These are phyloP conservation scores for Fusarium sp. DNA, from an alignment of 2,329 filamentous ascomycete species.

Conservation along the genomic window DNA sequence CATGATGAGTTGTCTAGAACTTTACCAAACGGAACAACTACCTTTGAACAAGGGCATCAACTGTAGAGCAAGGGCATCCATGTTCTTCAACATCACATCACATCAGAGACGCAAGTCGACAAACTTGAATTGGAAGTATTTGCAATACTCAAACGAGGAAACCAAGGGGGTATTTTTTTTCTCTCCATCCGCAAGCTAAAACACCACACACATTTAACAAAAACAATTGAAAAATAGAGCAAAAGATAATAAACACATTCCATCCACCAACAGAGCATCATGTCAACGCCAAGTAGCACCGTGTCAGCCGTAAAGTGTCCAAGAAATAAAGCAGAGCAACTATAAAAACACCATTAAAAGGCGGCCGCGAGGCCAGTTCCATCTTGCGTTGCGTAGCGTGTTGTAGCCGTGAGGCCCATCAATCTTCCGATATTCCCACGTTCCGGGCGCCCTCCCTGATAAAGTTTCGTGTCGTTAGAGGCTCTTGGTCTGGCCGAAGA, in stretches of 20 bases:
- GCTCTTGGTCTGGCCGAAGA: conserved; percentile 17
- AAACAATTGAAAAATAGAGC: conserved; percentile 11
- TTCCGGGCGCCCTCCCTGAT: conserved; percentile 35
- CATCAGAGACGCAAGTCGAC: conserved; percentile 17
- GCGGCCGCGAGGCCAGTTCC: conserved; percentile 45
- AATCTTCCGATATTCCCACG: conserved; percentile 43
- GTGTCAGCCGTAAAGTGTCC: conserved; percentile 13
- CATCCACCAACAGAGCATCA: conserved; percentile 14
- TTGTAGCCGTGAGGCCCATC: conserved; percentile 45
- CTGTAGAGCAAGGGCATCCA: conserved; percentile 16
- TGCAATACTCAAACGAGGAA: conserved; percentile 27
- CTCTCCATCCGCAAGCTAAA: conserved; percentile 32
- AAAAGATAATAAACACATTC: conserved; percentile 13
- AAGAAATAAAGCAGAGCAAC: conserved; percentile 6
- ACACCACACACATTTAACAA: conserved; percentile 28
- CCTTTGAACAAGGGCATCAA: conserved; percentile 5
- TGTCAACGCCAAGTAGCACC: conserved; percentile 40
- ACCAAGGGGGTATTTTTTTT: conserved; percentile 38
- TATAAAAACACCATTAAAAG: conserved; percentile 37
- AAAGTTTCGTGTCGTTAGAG: conserved; percentile 24
- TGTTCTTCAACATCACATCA: conserved; percentile 14
- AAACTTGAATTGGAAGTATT: conserved; percentile 31
- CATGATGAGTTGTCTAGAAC: neutral
- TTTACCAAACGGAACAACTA: conserved; percentile 1
- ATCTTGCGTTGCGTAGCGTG: conserved; percentile 40